phyloP scores from a whole-genome alignment of 768 basidiomycete genomes.

The Trametes elegans region DNA sequence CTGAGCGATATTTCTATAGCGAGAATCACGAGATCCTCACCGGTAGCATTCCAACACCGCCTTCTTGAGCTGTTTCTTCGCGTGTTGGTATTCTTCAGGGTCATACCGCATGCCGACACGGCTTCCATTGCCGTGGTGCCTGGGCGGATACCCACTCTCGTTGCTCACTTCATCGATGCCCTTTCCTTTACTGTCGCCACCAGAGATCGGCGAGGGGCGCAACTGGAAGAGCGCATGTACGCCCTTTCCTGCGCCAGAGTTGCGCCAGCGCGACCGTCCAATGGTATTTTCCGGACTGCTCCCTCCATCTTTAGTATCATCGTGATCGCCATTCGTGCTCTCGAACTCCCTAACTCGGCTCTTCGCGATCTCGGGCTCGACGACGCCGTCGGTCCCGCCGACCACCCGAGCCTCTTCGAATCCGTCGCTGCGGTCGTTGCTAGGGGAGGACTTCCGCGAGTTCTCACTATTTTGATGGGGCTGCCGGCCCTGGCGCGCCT shows the following conservation, averaged over 20 bases:
- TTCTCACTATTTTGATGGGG: background rate
- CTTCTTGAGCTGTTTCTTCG: constrained; percentile 82
- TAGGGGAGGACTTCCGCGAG: background rate
- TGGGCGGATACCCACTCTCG: background rate
- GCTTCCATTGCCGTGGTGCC: background rate
- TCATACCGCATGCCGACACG: constrained; percentile 32
- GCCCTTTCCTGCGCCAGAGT: background rate
- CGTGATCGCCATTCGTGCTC: background rate
- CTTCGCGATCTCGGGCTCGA: constrained; percentile 3
- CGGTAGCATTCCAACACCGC: constrained; percentile 85
- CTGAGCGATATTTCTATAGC: background rate
- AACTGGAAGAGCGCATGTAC: constrained; percentile 14
- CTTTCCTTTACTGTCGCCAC: background rate
- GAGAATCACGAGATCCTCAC: constrained; percentile 33
- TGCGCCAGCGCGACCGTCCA: constrained; percentile 4
- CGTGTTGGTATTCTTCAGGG: constrained; percentile 78
- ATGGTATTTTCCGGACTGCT: constrained; percentile 1
- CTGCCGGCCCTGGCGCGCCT: background rate
- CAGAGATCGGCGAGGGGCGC: background rate
- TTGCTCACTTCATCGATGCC: constrained; percentile 8
- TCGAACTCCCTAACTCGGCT: background rate
- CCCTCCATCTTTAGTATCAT: background rate
- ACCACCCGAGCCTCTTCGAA: background rate
- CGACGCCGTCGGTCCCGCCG: background rate
- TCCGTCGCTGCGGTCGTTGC: background rate